These are phyloP conservation scores for Pseudoneurospora amorphoporcata DNA, from an alignment of 495 filamentous ascomycete species.

Conservation along the genomic window DNA sequence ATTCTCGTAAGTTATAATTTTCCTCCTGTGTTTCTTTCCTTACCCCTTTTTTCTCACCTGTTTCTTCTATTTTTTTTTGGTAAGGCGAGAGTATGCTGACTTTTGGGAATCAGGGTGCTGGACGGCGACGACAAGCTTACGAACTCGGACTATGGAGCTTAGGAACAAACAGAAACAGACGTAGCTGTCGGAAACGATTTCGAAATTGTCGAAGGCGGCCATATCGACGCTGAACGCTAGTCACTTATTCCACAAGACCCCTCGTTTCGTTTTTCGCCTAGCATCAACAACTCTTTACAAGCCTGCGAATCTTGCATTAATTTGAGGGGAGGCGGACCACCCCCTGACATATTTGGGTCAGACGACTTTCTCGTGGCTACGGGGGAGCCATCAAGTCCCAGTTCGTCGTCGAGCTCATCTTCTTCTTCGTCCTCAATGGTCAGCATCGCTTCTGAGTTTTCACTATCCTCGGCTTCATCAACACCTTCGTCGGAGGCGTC, in stretches of 20 bases:
- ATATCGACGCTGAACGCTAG: neutral
- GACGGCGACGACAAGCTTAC: conserved; percentile 43
- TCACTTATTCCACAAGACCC: neutral
- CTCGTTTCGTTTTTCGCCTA: neutral
- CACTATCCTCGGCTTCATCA: neutral
- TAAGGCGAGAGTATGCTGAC: conserved; percentile 2
- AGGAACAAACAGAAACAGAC: conserved; percentile 3
- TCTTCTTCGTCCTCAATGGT: neutral
- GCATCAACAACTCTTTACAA: neutral
- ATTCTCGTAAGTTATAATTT: conserved; percentile 55
- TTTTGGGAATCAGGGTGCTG: conserved; percentile 30
- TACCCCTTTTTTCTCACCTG: too few species aligned
- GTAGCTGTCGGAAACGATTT: neutral
- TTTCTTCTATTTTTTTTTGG: neutral
- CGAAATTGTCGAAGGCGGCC: neutral
- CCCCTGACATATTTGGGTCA: neutral
- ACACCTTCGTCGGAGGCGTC: neutral
- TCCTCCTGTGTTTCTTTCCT: neutral
- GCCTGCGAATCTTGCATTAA: neutral
- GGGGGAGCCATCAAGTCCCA: neutral
- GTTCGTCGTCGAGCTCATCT: neutral
- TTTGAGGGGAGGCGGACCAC: neutral
- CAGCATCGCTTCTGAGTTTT: neutral
- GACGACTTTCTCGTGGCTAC: neutral
- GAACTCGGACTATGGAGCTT: conserved; percentile 27